phyloP scores from a whole-genome alignment of 768 basidiomycete species.

The Sarcodon sp. region DNA sequence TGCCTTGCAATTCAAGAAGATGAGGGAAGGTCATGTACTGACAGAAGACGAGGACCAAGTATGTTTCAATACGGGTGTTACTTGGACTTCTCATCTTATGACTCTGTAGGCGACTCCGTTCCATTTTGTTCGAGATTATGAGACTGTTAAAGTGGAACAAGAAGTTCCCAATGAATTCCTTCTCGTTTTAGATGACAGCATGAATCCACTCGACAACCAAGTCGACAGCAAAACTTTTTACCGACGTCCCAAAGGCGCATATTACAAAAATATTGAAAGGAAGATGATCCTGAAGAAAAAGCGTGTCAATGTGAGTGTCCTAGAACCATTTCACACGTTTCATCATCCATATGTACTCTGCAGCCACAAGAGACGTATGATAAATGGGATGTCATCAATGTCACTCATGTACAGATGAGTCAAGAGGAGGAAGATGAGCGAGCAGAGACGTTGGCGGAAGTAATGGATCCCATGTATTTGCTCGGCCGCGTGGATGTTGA shows the following conservation, averaged over 20 bases:
- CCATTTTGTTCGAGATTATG: constrained; percentile 73
- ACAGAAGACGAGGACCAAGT: constrained; percentile 36
- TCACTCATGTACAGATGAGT: constrained; percentile 59
- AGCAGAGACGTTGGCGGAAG: constrained; percentile 68
- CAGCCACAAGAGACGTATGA: constrained; percentile 67
- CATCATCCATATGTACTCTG: constrained; percentile 1
- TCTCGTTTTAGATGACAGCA: constrained; percentile 49
- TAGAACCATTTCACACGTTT: neutral
- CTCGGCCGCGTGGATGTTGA: constrained; percentile 29
- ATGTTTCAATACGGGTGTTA: neutral
- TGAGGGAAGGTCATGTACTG: constrained; percentile 31
- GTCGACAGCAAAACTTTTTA: constrained; percentile 13
- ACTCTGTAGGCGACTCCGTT: constrained; percentile 48
- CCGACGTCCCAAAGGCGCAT: constrained; percentile 46
- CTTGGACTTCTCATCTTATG: neutral
- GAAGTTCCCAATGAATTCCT: constrained; percentile 80
- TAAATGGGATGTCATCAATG: constrained; percentile 73
- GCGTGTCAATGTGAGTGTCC: constrained; percentile 51
- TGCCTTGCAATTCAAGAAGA: constrained; percentile 52
- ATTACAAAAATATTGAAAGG: constrained; percentile 81
- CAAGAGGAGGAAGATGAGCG: constrained; percentile 68
- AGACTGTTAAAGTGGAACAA: constrained; percentile 77
- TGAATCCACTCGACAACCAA: constrained; percentile 17
- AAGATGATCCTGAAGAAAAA: constrained; percentile 84
- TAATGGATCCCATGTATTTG: constrained; percentile 54